Evolutionary conservation across 192 early-diverging fungal species (phyloP), one percentile per base, ranked within the genome.

Genomic region (Podila epigama): DNA sequence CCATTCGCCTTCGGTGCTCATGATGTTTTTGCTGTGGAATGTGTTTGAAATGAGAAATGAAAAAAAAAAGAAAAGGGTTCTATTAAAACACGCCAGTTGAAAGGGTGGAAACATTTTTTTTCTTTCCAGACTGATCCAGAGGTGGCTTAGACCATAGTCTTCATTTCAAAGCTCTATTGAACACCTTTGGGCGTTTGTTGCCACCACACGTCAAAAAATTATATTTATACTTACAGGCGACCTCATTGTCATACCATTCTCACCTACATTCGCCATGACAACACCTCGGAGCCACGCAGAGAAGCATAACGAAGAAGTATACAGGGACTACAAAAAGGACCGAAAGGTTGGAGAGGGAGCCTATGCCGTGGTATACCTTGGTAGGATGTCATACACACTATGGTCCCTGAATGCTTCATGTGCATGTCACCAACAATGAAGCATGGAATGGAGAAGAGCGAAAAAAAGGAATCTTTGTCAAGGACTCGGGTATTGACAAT

Each of bases 281-380:
- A 63, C 65, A 5, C 52, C 64, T 50, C 61, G 73, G 27, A 68
- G 56, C 31, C 66, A 79, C 35, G 81, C 84, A 36, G 92, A 91
- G 57, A 88, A 92, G 58, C 87, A 82, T 44, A 91, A 92, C 64
- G 70, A 84, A 18, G 84, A 86, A 22, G 87, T 86, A 22, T 88
- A 89, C 41, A 87, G 79, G 37, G 86, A 91, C 59, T 98, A 95
- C 79, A 83, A 86, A 50, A 97, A 96, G 82, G 90, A 93, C 48
- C 85, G 87, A 54, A 98, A 97, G 81, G 88, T 97, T 50, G 97
- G 96, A 60, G 97, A 98, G 73, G 97, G 97, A 69, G 97, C 95
- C 31, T 99, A 96, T 70, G 97, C 97, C 33, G 93, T 94, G 29
- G 95, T 97, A 0, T 97, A 96, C 78, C 80, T 85, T 50, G 95